Evolutionary conservation across 306 rosid species (phyloP).

Genomic region (cucumber (Cucumis sativus)): Cucumber_9930_V3 NC_026659.2:4944001-4944500

Average conservation of each 20-base stretch:
- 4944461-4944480: neutral
- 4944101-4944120: neutral
- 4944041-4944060: neutral
- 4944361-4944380: neutral
- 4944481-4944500: neutral
- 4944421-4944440: slow-evolving; percentile 3
- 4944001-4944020: neutral
- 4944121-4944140: neutral
- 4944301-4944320: neutral
- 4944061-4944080: neutral
- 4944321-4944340: slow-evolving; percentile 2
- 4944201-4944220: neutral
- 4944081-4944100: neutral
- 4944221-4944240: neutral
- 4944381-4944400: neutral
- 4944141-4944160: neutral
- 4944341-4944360: slow-evolving; percentile 9
- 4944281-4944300: slow-evolving; percentile 5
- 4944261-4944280: neutral
- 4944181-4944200: slow-evolving; percentile 2
- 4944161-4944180: slow-evolving; percentile 7
- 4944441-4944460: neutral
- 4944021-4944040: neutral
- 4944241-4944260: neutral
- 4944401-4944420: neutral